Percentiles rank a stretch among this genome's conserved stretches.
These are phyloP conservation scores for Coemansia sp. DNA, from an alignment of 192 early-diverging fungal species.

Conservation along the genomic window DNA sequence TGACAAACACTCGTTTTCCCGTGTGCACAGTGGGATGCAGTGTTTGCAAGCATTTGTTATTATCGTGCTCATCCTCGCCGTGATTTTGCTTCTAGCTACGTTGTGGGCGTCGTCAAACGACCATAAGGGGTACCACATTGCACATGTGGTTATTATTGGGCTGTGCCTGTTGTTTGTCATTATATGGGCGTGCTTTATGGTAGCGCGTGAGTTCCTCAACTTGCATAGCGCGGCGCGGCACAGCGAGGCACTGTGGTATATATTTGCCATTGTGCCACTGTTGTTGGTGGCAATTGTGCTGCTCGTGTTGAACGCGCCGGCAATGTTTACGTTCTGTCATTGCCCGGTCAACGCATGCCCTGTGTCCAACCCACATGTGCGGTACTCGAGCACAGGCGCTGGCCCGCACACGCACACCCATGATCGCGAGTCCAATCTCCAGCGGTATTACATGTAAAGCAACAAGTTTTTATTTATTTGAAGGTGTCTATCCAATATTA, in stretches of 20 bases:
- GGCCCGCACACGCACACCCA: conserved; percentile 22
- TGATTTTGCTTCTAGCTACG: conserved; percentile 22
- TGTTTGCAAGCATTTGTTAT: conserved; percentile 49
- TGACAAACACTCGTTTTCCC: conserved; percentile 28
- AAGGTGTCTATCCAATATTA: neutral
- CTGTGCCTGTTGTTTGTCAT: conserved; percentile 33
- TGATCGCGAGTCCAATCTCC: conserved; percentile 29
- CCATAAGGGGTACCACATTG: conserved; percentile 43
- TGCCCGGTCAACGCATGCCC: conserved; percentile 51
- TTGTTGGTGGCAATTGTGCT: conserved; percentile 35
- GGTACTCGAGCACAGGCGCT: conserved; percentile 18
- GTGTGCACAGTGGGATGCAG: conserved; percentile 40
- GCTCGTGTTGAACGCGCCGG: conserved; percentile 45
- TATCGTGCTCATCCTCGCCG: conserved; percentile 31
- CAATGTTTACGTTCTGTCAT: conserved; percentile 52
- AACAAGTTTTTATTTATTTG: conserved; percentile 3
- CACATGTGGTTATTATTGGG: conserved; percentile 45
- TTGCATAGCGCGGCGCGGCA: conserved; percentile 35
- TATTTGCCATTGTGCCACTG: conserved; percentile 47
- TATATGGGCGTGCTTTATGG: conserved; percentile 47
- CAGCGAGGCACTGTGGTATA: conserved; percentile 53
- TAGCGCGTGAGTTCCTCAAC: conserved; percentile 39
- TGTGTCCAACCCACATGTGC: conserved; percentile 43
- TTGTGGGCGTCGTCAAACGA: conserved; percentile 39
- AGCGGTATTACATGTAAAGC: conserved; percentile 41